Evolutionary conservation across 371 early-diverging fungal species (phyloP), one percentile per base, ranked within the genome.

Genomic region (Mortierella sp.): DNA sequence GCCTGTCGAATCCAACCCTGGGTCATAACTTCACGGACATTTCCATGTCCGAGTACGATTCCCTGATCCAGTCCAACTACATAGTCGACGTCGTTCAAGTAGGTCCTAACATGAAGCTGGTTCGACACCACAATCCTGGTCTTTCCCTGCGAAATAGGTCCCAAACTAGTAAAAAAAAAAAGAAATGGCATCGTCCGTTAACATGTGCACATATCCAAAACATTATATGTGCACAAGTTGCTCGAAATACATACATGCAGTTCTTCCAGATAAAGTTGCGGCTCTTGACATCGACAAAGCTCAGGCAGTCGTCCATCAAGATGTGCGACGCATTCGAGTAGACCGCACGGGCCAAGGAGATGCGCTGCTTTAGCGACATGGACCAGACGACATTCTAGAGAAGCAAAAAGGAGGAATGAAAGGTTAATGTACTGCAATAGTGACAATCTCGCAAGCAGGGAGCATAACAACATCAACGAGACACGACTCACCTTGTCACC

Each of bases 1-100:
- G 84, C 84, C 37, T 83, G 84, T 8, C 84, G 79, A 37, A 83
- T 83, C 84, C 84, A 83, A 10, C 84, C 84, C 41, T 83, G 84
- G 22, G 64, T 45, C 9, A 83, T 73, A 22, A 83, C 73, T 14
- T 83, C 79, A 19, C 52, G 68, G 34, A 83, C 84, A 19, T 79
- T 68, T 10, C 84, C 84, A 68, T 79, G 73, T 24, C 84, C 84
- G 2, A 83, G 69, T 14, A 83, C 69, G 24, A 64, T 44, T 22
- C 84, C 84, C 39, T 83, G 84, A 58, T 83, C 84, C 63, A 83
- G n/a, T n/a, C 84, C 84, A 26, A 83, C 84, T 22, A 83, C 84
- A 29, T 76, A 83, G 50, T 83, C 84, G 11, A 73, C 84, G 50
- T 83, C 84, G 37, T 79, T 79, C 68, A 83, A 24, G 53, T 75